These are phyloP conservation scores for Globisporangium perplexum DNA, from an alignment of 352 stramenopile species.

Conservation along the genomic window DNA sequence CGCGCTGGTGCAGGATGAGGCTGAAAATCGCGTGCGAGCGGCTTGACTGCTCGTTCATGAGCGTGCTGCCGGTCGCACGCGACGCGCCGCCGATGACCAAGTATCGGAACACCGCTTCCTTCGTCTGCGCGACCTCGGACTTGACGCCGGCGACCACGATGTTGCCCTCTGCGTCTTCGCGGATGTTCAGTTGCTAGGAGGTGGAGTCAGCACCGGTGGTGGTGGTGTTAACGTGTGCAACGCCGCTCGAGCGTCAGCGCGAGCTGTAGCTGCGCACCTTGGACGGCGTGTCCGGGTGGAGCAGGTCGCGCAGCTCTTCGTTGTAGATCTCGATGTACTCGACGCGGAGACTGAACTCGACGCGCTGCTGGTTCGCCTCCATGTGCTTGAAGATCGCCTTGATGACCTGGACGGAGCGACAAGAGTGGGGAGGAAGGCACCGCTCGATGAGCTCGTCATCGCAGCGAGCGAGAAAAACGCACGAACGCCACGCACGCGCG, in stretches of 20 bases:
- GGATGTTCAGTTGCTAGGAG: constrained; percentile 60
- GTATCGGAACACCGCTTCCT: constrained; percentile 81
- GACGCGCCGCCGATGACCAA: constrained; percentile 73
- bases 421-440: too few relatives aligned
- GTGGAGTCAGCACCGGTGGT: neutral
- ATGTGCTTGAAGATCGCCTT: constrained; percentile 72
- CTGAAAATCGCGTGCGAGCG: constrained; percentile 90
- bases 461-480: neutral
- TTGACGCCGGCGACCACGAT: constrained; percentile 82
- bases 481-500: constrained; percentile 36
- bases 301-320: constrained; percentile 94
- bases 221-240: neutral
- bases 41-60: constrained; percentile 90
- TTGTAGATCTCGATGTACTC: constrained; percentile 99
- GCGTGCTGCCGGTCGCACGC: constrained; percentile 77
- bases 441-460: neutral
- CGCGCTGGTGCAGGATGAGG: constrained; percentile 74
- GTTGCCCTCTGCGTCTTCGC: constrained; percentile 71
- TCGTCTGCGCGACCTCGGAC: constrained; percentile 63
- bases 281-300: constrained; percentile 76
- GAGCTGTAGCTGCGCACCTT: constrained; percentile 25
- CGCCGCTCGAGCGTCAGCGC: neutral
- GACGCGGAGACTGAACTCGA: constrained; percentile 88
- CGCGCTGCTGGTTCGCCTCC: constrained; percentile 25
- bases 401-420: constrained; percentile 52